Base-by-base conservation (phyloP, 1,284 basidiomycete genomes). In the Boletus subluridellus region DNA sequence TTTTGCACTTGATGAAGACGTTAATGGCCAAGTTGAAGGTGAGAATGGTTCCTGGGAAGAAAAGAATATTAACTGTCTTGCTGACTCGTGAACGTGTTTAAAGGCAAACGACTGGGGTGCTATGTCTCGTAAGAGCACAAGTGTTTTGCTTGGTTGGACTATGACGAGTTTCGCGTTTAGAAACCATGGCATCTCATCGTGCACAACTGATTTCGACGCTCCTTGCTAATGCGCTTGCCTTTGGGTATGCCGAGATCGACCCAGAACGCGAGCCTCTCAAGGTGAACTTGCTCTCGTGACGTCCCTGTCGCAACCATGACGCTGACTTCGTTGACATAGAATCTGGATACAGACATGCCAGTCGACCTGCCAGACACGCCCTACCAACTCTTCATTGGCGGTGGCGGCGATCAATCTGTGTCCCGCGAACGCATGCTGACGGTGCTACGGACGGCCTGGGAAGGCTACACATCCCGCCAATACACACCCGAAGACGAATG, bases 1-100 rank as follows among this genome's bases (percentile, higher is more conserved):
- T 86, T 63, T 69, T 86, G 17, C 78, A 82, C 38, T 77, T 78
- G 3, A 68, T 87, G 66, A 86, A 86, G 68, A 83, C 82, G 0
- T 65, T 87, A 42, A 87, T 86, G 84, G 84, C 84, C 5, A 87
- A 86, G 57, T 64, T 86, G 49, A 86, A 86, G 78, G 85, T 81
- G 55, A 49, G 56, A 47, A 35, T 30, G 7, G 28, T 47, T 42
- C 12, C 26, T 50, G 2, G 0, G 21, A 38, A 15, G 15, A 34
- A 12, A 2, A 5, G 1, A 9, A 38, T 14, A 26, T 37, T 7
- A 7, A 28, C 57, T 51, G 4, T 34, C 15, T 47, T 35, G n/a
- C 38, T 50, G 51, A 53, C 44, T 28, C 4, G 3, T 30, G 24
- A 17, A 45, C 9, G 2, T 44, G 0, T 46, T 39, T 8, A n/a